A percentile compares a stretch with the other conserved stretches of the same genome.
These are phyloP conservation scores for Cyclostephanos invisitatus DNA, from an alignment of 108 stramenopile species.

Conservation along the genomic window DNA sequence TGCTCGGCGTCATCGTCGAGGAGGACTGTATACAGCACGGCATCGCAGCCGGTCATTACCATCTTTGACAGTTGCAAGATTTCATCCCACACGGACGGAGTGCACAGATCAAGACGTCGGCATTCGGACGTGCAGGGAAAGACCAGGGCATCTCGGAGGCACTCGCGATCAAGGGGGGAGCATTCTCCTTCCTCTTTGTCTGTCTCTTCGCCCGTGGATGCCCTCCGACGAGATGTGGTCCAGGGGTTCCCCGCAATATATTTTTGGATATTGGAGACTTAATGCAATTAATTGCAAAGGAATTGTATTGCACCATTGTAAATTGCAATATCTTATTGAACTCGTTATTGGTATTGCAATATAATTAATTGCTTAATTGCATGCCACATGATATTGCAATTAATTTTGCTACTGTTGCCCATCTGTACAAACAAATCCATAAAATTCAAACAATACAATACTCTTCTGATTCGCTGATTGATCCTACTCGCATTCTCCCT, in stretches of 20 bases:
- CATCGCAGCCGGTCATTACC: constrained; percentile 62
- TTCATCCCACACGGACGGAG: constrained; percentile 69
- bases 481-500: too few species aligned
- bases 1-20: constrained; percentile 55
- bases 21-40: constrained; percentile 74
- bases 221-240: not conserved
- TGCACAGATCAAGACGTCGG: constrained; percentile 61
- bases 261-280: constrained; percentile 16
- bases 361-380: too few species aligned
- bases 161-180: constrained; percentile 68
- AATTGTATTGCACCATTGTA: too few species aligned
- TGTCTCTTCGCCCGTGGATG: constrained; percentile 19
- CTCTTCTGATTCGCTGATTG: too few species aligned
- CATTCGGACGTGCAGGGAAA: constrained; percentile 88
- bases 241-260: too few species aligned
- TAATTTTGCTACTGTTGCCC: too few species aligned
- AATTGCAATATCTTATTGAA: too few species aligned
- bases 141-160: constrained; percentile 70
- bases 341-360: too few species aligned
- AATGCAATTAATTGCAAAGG: too few species aligned
- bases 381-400: too few species aligned
- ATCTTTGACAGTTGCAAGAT: constrained; percentile 50
- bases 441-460: too few species aligned
- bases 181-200: constrained; percentile 56
- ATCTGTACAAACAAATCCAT: too few species aligned